Conservation (phyloP, 148 eudicot species). For the Spergularia marina region DNA sequence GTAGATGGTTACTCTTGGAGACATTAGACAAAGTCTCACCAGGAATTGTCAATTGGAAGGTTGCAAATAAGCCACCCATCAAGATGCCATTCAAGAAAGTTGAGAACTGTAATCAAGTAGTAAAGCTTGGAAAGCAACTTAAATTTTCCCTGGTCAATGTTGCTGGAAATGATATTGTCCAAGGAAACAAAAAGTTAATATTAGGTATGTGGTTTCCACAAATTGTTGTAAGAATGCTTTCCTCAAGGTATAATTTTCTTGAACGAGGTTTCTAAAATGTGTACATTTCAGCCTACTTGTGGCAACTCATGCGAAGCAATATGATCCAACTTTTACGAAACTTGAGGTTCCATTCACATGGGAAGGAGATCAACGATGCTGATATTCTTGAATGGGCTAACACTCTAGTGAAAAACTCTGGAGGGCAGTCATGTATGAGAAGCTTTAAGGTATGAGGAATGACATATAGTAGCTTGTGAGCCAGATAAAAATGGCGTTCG, state of each 20-base stretch:
- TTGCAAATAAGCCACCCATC: constrained; percentile 91
- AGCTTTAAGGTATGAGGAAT: constrained; percentile 77
- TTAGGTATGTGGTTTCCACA: constrained; percentile 49
- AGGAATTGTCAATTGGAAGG: constrained; percentile 93
- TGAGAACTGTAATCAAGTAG: constrained; percentile 97
- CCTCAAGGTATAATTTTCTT: neutral
- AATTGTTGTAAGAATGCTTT: neutral
- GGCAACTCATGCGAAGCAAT: constrained; percentile 98
- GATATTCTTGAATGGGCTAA: constrained; percentile 97
- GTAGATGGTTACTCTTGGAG: constrained; percentile 91
- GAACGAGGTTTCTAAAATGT: constrained; percentile 2
- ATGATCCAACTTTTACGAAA: constrained; percentile 90
- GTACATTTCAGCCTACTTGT: constrained; percentile 78
- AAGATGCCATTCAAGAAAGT: constrained; percentile 99
- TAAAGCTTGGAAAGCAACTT: constrained; percentile 92
- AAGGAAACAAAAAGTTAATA: constrained; percentile 93
- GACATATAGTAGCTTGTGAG: neutral
- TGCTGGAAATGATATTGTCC: constrained; percentile 99
- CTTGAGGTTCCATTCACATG: constrained; percentile 84
- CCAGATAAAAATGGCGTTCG: neutral
- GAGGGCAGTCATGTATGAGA: constrained; percentile 66
- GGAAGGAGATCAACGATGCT: constrained; percentile 86
- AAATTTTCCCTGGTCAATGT: constrained; percentile 96
- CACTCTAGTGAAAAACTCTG: constrained; percentile 59
- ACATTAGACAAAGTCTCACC: constrained; percentile 94